Percentiles rank a stretch among this genome's conserved stretches.
phyloP scores from a whole-genome alignment of 1,284 basidiomycete species.

The Ceratobasidium theobromae region DNA sequence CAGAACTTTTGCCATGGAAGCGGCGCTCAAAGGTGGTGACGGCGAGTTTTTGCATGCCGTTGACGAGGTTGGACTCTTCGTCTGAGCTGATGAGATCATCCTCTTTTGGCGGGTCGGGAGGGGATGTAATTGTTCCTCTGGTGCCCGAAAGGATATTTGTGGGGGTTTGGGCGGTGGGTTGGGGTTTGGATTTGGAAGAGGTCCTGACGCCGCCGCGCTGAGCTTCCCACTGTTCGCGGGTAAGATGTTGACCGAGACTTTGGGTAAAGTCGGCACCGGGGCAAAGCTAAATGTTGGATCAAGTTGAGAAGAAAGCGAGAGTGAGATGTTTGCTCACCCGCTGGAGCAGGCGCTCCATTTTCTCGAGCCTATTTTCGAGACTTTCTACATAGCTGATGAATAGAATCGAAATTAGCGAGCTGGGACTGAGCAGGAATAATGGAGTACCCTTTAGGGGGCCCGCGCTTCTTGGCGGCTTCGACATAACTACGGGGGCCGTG shows the following conservation, averaged over 20 bases:
- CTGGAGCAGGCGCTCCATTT: conserved; percentile 67
- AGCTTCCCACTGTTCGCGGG: conserved; percentile 71
- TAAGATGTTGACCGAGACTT: conserved; percentile 66
- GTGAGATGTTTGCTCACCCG: too few species aligned
- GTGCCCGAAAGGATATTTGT: conserved; percentile 4
- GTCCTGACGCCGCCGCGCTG: conserved; percentile 13
- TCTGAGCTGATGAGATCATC: conserved; percentile 33
- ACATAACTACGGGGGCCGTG: conserved; percentile 59
- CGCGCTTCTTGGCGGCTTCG: conserved; percentile 72
- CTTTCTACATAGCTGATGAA: conserved; percentile 64
- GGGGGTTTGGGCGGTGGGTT: conserved; percentile 15
- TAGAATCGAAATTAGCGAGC: neutral
- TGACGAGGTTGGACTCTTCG: conserved; percentile 34
- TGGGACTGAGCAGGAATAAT: too few species aligned
- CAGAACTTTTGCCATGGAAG: conserved; percentile 47
- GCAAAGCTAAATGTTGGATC: conserved; percentile 58
- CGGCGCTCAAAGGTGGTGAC: conserved; percentile 33
- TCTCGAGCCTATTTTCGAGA: conserved; percentile 68
- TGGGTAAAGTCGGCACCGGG: conserved; percentile 66
- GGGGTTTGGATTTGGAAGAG: neutral
- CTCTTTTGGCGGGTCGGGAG: conserved; percentile 21
- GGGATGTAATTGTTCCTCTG: conserved; percentile 29
- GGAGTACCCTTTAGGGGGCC: conserved; percentile 81
- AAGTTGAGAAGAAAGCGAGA: too few species aligned
- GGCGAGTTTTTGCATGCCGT: conserved; percentile 32